Conservation (phyloP, 2,329 filamentous ascomycete genomes). For the Gaeumannomyces tritici region DNA sequence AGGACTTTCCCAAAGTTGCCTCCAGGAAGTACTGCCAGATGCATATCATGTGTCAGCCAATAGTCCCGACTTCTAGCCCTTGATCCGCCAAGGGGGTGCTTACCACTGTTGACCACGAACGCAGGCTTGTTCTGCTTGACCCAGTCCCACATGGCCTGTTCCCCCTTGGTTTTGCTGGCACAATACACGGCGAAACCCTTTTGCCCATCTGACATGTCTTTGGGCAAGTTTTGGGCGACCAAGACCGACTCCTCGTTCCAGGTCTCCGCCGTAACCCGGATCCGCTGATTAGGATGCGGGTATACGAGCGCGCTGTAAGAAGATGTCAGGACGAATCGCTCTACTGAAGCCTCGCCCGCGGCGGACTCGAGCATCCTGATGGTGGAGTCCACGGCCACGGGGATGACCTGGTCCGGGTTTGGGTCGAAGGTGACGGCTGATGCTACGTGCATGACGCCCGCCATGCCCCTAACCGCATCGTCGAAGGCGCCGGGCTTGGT, state of each 20-base stretch:
- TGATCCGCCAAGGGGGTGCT: neutral
- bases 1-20: neutral
- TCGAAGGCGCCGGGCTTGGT: slow-evolving; percentile 11
- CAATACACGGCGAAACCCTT: slow-evolving; percentile 20
- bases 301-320: slow-evolving; percentile 11
- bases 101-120: slow-evolving; percentile 5
- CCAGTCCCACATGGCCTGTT: slow-evolving; percentile 28
- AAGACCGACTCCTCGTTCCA: slow-evolving; percentile 25
- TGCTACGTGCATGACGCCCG: slow-evolving; percentile 16
- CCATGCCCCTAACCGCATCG: slow-evolving; percentile 11
- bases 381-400: slow-evolving; percentile 15
- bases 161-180: slow-evolving; percentile 27
- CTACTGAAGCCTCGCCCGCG: slow-evolving; percentile 19
- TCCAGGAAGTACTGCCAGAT: neutral
- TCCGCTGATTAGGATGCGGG: slow-evolving; percentile 6
- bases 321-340: slow-evolving; percentile 27
- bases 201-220: slow-evolving; percentile 16
- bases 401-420: slow-evolving; percentile 25
- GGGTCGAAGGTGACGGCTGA: slow-evolving; percentile 16
- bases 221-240: slow-evolving; percentile 24
- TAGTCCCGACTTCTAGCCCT: neutral
- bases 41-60: neutral
- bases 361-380: slow-evolving; percentile 21
- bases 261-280: slow-evolving; percentile 12
- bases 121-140: slow-evolving; percentile 18